Evolutionary conservation across 208 protist genomes (phyloP), one percentile per base, ranked within the genome.

Genomic region (Herpetomonas samuelpessoai): DNA sequence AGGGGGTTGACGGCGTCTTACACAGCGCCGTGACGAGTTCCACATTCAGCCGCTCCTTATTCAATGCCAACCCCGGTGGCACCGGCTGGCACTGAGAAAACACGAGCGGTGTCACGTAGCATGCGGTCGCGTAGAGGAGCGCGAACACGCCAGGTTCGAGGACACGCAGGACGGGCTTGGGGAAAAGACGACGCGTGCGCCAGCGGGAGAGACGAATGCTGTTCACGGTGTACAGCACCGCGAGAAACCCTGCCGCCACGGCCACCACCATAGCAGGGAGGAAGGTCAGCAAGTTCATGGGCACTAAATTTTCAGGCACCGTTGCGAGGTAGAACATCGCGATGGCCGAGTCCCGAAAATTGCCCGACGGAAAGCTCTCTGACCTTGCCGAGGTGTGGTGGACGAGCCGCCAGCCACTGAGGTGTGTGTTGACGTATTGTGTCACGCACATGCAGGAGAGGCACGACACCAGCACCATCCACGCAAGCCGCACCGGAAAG

Each of bases 381-480:
- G 4, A 3, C 10, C 35, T 16, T 9, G 62, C 65, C 25, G 52
- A 24, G 3, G 61, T 44, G 1, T 50, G 58, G 29, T 55, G 27
- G 1, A 69, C 31, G 10, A 71, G 18, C 21, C 71, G 67, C 79
- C 83, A 89, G 29, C 78, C 83, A 10, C 53, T 69, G 19, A 89
- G 28, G 52, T 82, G 74, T 2, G 76, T 75, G 60, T 89, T 89
- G 35, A 81, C 57, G 38, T 96, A 76, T 61, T 82, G 56, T 38
- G 88, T 74, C 27, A 76, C 71, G 58, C 86, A 78, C 86, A 94
- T 86, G 66, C 76, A 87, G 16, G 82, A 76, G 21, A 97, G 73
- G 54, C 80, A 86, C 2, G 82, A 78, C 30, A 96, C 83, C 39
- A 97, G 94, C 12, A 91, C 86, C 53, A 90, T 71, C 75, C 84